phyloP scores from a whole-genome alignment of 306 rosid genomes.

The Datisca glomerata region DNA sequence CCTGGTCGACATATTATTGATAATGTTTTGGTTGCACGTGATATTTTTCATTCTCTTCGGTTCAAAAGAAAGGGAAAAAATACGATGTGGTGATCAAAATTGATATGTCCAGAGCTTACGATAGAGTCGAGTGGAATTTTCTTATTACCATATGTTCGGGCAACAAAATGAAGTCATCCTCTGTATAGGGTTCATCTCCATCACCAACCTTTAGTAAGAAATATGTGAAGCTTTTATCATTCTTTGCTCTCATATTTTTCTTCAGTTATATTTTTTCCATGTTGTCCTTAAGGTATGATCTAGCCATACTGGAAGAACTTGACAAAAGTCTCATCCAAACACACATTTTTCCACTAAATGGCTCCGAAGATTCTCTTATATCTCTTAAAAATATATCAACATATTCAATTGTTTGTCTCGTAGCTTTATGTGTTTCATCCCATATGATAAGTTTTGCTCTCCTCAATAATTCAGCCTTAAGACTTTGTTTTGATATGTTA shows the following conservation, averaged over 20 bases:
- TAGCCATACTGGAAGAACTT: neutral
- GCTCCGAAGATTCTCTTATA: neutral
- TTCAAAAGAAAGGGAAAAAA: too few species aligned
- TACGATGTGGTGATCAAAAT: too few species aligned
- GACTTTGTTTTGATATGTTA: too few species aligned
- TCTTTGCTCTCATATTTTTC: too few species aligned
- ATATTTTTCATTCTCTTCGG: too few species aligned
- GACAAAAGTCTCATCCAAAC: neutral
- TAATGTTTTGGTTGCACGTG: too few species aligned
- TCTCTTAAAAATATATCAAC: neutral
- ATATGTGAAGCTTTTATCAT: neutral
- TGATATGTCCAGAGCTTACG: too few species aligned
- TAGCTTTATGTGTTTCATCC: neutral
- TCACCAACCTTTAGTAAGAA: neutral
- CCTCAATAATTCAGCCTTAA: too few species aligned
- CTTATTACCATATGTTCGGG: neutral
- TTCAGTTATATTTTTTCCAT: neutral
- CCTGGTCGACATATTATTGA: too few species aligned
- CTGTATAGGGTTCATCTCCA: neutral
- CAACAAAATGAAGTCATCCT: slow-evolving; percentile 2
- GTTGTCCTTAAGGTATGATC: neutral
- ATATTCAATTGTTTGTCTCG: neutral
- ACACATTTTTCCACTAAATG: neutral
- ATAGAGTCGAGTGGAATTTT: too few species aligned
- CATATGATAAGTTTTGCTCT: too few species aligned